Conservation (phyloP, 176 grass and related monocot genomes). For the Metroxylon sagu region DNA sequence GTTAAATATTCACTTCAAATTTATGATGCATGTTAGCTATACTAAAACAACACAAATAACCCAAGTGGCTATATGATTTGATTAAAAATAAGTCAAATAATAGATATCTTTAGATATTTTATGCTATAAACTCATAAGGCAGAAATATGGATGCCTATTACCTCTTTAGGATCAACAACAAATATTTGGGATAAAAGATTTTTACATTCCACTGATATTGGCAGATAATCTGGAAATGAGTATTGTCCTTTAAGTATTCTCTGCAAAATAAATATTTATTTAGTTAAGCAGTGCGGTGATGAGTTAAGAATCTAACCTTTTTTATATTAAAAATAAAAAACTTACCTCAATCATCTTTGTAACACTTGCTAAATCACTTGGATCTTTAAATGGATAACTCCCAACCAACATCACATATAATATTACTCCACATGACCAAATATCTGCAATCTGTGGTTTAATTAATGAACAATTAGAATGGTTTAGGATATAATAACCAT, state of each 20-base stretch:
- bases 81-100: no score
- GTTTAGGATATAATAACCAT: not conserved
- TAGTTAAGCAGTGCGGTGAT: not conserved
- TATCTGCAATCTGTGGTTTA: conserved; percentile 71
- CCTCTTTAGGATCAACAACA: conserved; percentile 72
- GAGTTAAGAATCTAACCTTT: no score
- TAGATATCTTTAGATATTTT: no score
- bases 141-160: conserved; percentile 3
- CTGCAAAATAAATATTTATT: conserved; percentile 27
- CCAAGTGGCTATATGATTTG: no score
- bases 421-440: conserved; percentile 97
- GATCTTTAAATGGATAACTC: conserved; percentile 85
- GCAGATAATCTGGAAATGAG: conserved; percentile 56
- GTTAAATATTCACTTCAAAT: no score
- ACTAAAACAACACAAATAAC: no score
- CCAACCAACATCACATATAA: conserved; percentile 95
- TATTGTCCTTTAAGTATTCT: conserved; percentile 90
- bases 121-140: no score
- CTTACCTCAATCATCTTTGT: conserved; percentile 77
- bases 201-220: conserved; percentile 72
- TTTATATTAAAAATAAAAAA: not conserved
- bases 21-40: no score
- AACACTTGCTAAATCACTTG: conserved; percentile 68
- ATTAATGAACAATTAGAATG: not conserved
- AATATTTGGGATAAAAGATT: conserved; percentile 90